Conservation (phyloP, 1,284 basidiomycete species). For the Leccinum pachyderme region DNA sequence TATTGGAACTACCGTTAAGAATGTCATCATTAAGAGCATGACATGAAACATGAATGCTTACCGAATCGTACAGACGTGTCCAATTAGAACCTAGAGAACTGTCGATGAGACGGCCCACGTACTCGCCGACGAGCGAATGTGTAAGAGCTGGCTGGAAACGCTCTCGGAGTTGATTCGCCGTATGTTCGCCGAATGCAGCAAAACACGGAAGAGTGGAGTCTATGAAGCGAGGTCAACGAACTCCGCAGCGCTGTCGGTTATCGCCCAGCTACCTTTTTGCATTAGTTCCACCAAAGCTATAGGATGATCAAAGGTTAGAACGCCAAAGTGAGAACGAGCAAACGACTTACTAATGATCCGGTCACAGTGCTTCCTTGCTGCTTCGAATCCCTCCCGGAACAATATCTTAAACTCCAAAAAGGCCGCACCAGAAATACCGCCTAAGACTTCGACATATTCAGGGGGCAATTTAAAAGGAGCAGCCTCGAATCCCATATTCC, state of each 20-base stretch:
- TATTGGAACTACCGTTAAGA: slow-evolving; percentile 64
- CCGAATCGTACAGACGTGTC: slow-evolving; percentile 90
- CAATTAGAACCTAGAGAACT: slow-evolving; percentile 88
- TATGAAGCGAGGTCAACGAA: slow-evolving; percentile 32
- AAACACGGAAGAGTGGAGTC: slow-evolving; percentile 96
- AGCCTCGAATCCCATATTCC: slow-evolving; percentile 97
- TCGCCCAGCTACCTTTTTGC: slow-evolving; percentile 74
- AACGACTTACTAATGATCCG: slow-evolving; percentile 82
- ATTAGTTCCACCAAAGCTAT: slow-evolving; percentile 91
- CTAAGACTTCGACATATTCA: slow-evolving; percentile 96
- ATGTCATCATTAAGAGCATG: slow-evolving; percentile 6
- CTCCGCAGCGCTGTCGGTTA: neutral
- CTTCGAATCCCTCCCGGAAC: slow-evolving; percentile 93
- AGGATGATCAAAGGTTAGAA: slow-evolving; percentile 4
- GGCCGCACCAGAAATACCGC: slow-evolving; percentile 76
- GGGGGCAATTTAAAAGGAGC: slow-evolving; percentile 96
- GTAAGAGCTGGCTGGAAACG: slow-evolving; percentile 93
- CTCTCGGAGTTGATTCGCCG: slow-evolving; percentile 83
- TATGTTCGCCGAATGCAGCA: slow-evolving; percentile 86
- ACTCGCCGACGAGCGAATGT: slow-evolving; percentile 83
- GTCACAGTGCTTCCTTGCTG: slow-evolving; percentile 94
- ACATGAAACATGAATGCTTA: slow-evolving; percentile 36
- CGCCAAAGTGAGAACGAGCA: slow-evolving; percentile 2
- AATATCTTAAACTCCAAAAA: slow-evolving; percentile 85
- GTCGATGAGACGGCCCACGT: slow-evolving; percentile 86